These are phyloP conservation scores for Naganishia sp. DNA, from an alignment of 1,284 basidiomycete genomes.

Conservation along the genomic window DNA sequence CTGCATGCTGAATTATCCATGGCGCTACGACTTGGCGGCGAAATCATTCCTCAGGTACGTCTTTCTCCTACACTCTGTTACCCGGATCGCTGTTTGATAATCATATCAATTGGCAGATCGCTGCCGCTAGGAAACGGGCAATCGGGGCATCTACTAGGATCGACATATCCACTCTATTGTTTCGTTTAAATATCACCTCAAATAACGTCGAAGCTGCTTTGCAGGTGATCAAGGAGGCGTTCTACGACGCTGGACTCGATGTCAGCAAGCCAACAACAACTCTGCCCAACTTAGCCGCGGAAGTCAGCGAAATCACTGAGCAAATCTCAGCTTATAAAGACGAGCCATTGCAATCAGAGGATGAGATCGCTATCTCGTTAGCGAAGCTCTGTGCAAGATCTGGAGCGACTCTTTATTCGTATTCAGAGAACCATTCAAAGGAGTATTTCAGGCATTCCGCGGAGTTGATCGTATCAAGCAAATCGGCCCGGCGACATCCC, in stretches of 20 bases:
- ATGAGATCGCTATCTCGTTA: conserved; percentile 7
- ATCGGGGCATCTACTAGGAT: conserved; percentile 35
- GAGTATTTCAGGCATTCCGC: conserved; percentile 16
- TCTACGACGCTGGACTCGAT: neutral
- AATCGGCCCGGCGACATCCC: neutral
- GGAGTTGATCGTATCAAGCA: conserved; percentile 13
- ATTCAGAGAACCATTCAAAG: conserved; percentile 7
- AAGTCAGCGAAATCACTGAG: conserved; percentile 5
- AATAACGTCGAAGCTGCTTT: neutral
- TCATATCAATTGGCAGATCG: neutral
- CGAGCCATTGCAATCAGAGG: neutral
- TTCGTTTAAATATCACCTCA: conserved; percentile 31
- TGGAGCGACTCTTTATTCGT: conserved; percentile 15
- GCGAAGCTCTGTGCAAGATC: conserved; percentile 12
- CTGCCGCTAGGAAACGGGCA: conserved; percentile 30
- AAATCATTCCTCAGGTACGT: conserved; percentile 36
- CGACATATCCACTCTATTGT: conserved; percentile 33
- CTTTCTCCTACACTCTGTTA: neutral
- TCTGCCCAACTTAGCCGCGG: neutral
- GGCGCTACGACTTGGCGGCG: conserved; percentile 3
- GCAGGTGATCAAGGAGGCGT: conserved; percentile 6
- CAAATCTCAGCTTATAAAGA: neutral
- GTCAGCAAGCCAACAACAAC: neutral
- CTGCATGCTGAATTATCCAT: conserved; percentile 11
- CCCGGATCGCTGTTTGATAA: conserved; percentile 8